Base-by-base conservation (phyloP, 129 eudicot species). In the Pseudognaphalium luteoalbum region DNA sequence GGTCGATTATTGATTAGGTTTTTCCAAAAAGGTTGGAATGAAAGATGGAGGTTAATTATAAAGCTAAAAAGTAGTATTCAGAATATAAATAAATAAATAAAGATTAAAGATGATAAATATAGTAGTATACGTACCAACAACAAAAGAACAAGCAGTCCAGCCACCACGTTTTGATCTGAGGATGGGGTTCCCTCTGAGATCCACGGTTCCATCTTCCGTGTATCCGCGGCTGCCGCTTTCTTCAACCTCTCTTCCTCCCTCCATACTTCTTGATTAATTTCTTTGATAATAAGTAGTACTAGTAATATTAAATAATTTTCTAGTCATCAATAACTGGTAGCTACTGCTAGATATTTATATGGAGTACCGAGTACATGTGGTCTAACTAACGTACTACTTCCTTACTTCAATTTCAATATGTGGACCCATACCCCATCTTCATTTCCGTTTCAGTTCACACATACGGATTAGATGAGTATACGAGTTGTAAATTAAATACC, bases 161-260 rank as follows among this genome's bases (percentile, higher is more conserved):
- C 92, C 86, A 71, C 97, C 97, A 10, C 86, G 84, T 69, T 89
- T 84, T 14, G 97, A 89, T 75, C 90, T 66, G 39, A 86, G 92
- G 74, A 91, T 16, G n/a, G 96, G 97, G 71, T 85, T 89, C 34
- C 97, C 97, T 81, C 74, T 75, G 34, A 91, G 91, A 84, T 91
- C 97, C 47, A 91, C 97, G 2, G 97, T 88, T 5, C 97, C 97
- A 72, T 91, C 97, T 79, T 85, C 66, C 32, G 97, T 91, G 82
- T 91, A 89, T 22, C 83, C 87, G 59, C 69, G 77, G 8, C 16
- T 61, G 28, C 73, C 77, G 3, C 32, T 47, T 6, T 57, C 70
- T 6, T 80, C 70, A 15, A n/a, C 78, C 14, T 19, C 65, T 61
- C 4, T 28, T 61, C 66, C 66, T 4, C n/a, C 33, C 2, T 29